Conservation (phyloP, 805 yeast genomes). For the Hanseniaspora thailandica region DNA sequence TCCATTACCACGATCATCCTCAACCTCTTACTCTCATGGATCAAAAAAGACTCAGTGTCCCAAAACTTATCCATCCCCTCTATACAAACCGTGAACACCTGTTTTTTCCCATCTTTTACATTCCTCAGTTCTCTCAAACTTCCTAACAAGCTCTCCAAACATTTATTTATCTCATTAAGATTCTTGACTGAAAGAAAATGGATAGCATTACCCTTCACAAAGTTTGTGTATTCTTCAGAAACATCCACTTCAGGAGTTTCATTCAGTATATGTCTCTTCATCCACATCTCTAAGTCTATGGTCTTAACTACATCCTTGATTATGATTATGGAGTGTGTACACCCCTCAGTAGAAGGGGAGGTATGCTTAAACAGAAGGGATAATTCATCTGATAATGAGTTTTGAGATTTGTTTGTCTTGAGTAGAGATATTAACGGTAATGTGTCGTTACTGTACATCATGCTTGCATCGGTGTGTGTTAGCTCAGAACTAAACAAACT, state of each 20-base stretch:
- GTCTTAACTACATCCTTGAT: background rate
- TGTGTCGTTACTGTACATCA: background rate
- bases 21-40: background rate
- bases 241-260: background rate
- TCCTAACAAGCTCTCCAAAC: background rate
- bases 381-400: background rate
- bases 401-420: background rate
- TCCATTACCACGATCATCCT: background rate
- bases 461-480: no score
- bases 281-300: slow-evolving; percentile 5
- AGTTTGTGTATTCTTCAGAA: background rate
- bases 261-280: background rate
- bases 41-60: slow-evolving; percentile 11
- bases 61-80: slow-evolving; percentile 11
- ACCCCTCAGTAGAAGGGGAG: background rate
- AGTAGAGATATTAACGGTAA: background rate
- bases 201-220: background rate
- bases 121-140: background rate
- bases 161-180: background rate
- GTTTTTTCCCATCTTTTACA: background rate
- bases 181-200: background rate
- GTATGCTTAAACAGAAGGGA: slow-evolving; percentile 6
- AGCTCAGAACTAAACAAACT: background rate
- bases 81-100: background rate
- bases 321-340: background rate